These are phyloP conservation scores for Murraya paniculata DNA, from an alignment of 345 rosid species.

Conservation along the genomic window DNA sequence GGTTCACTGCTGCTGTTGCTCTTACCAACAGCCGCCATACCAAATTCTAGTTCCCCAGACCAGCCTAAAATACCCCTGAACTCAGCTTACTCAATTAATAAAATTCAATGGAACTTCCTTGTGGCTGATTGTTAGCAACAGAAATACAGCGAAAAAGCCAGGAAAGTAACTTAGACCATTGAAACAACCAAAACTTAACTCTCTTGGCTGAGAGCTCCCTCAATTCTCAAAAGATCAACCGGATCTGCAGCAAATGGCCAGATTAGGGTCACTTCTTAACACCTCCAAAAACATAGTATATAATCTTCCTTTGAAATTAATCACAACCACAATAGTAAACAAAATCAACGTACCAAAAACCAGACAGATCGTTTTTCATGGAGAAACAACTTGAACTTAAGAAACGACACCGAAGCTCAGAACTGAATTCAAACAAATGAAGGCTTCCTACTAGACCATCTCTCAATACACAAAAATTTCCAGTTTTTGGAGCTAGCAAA, in stretches of 20 bases:
- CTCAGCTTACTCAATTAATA: slow-evolving; percentile 2
- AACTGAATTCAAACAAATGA: not conserved
- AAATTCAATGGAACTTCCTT: slow-evolving; percentile 22
- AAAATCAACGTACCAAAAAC: not conserved
- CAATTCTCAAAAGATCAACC: slow-evolving; percentile 2
- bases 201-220: slow-evolving; percentile 11
- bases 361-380: not conserved
- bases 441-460: not conserved
- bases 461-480: not conserved
- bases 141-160: not conserved
- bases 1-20: slow-evolving; percentile 35
- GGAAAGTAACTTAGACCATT: slow-evolving; percentile 1
- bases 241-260: slow-evolving; percentile 26
- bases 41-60: slow-evolving; percentile 25
- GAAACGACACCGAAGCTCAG: slow-evolving; percentile 7
- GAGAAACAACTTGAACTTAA: not conserved
- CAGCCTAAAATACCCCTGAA: slow-evolving; percentile 5
- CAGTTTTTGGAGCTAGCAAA: not conserved
- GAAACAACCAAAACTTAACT: slow-evolving; percentile 6
- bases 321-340: not conserved
- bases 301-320: not conserved
- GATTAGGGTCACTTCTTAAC: not conserved
- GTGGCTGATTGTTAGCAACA: slow-evolving; percentile 6
- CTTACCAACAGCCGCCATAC: slow-evolving; percentile 60
- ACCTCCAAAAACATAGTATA: slow-evolving; percentile 4